Evolutionary conservation across 1,284 basidiomycete species (phyloP).

Genomic region (Puccinia novopanici): DNA sequence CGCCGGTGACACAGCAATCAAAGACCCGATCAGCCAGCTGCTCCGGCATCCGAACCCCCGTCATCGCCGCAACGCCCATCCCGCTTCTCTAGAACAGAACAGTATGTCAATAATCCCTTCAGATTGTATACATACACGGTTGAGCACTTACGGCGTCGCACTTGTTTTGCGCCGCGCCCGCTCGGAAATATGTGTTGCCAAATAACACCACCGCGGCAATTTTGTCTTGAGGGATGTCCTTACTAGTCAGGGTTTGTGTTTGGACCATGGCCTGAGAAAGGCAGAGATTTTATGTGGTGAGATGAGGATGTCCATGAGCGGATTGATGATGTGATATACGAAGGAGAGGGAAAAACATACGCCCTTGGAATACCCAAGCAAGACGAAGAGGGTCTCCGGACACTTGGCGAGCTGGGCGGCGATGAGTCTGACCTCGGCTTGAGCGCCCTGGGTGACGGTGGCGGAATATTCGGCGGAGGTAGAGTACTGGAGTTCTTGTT

Average conservation of each 20-base stretch:
- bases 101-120: too few relatives aligned
- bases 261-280: conserved; percentile 34
- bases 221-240: background rate
- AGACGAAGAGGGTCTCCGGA: conserved; percentile 28
- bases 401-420: background rate
- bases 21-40: background rate
- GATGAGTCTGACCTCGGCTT: background rate
- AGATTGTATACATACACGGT: background rate
- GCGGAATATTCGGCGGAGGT: conserved; percentile 19
- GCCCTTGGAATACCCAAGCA: conserved; percentile 45
- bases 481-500: conserved; percentile 23
- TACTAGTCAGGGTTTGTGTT: conserved; percentile 10
- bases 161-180: conserved; percentile 20
- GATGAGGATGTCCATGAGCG: too few relatives aligned
- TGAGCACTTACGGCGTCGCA: conserved; percentile 21
- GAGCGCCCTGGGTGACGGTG: conserved; percentile 21
- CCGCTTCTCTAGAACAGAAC: too few relatives aligned
- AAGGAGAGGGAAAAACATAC: background rate
- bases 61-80: conserved; percentile 10
- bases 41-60: too few relatives aligned
- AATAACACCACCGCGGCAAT: conserved; percentile 27
- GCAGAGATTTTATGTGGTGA: background rate
- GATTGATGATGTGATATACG: background rate
- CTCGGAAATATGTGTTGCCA: conserved; percentile 43
- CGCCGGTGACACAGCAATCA: conserved; percentile 19